Percentiles rank a stretch among this genome's conserved stretches.
These are phyloP conservation scores for Toxoplasma gondii DNA, from an alignment of 169 alveolate genomes.

Conservation along the genomic window DNA sequence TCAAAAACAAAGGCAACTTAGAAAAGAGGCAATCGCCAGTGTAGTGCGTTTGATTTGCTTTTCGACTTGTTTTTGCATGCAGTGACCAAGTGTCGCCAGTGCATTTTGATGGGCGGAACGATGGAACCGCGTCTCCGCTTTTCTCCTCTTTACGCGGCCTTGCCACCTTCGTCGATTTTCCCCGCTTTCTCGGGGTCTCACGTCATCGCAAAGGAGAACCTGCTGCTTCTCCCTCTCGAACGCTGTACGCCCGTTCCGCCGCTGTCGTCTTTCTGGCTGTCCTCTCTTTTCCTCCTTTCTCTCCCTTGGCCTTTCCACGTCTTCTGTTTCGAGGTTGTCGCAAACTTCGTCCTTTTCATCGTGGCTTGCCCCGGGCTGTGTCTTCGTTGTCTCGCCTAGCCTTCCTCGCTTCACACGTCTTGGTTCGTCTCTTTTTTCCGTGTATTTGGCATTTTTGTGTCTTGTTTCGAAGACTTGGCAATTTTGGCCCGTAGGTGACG, in stretches of 20 bases:
- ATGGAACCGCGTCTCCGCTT: not conserved
- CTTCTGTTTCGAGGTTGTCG: too few species aligned
- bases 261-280: not conserved
- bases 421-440: too few species aligned
- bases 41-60: not conserved
- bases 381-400: not conserved
- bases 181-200: not conserved
- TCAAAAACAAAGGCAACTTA: too few species aligned
- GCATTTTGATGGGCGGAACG: constrained; percentile 35
- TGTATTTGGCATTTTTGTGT: too few species aligned
- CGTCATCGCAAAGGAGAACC: not conserved
- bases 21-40: too few species aligned
- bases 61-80: not conserved
- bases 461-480: too few species aligned
- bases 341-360: not conserved
- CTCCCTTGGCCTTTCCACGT: not conserved
- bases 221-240: not conserved
- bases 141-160: constrained; percentile 14
- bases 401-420: too few species aligned
- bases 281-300: not conserved
- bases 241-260: not conserved
- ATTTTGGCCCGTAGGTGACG: too few species aligned
- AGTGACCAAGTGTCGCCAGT: not conserved
- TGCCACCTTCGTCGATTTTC: not conserved
- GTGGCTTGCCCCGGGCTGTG: not conserved